A percentile compares a stretch with the other conserved stretches of the same genome.
These are phyloP conservation scores for Solanum peruvianum DNA, from an alignment of 257 asterid species.

Conservation along the genomic window DNA sequence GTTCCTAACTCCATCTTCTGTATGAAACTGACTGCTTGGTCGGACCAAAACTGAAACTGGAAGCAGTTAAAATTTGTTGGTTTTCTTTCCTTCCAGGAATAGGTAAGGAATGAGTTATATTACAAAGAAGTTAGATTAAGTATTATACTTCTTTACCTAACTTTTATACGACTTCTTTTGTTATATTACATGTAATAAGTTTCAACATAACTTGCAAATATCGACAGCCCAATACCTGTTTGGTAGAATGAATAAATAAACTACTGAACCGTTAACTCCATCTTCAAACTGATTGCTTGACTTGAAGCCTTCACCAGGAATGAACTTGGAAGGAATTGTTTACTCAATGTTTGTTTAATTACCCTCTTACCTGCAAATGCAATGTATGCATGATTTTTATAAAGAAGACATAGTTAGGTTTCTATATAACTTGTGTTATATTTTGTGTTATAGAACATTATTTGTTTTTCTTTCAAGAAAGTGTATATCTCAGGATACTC, in stretches of 20 bases:
- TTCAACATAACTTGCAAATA: neutral
- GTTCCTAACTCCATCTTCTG: neutral
- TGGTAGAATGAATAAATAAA: neutral
- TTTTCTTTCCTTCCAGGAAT: neutral
- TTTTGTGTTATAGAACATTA: neutral
- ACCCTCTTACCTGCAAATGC: neutral
- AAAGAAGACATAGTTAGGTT: neutral
- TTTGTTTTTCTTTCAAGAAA: neutral
- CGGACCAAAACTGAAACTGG: neutral
- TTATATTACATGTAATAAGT: neutral
- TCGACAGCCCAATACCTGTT: neutral
- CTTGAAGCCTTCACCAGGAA: neutral
- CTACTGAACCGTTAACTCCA: neutral
- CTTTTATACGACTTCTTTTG: neutral
- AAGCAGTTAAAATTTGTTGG: neutral
- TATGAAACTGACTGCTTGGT: neutral
- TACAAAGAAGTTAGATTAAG: neutral
- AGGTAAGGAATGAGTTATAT: neutral
- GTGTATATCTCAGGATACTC: neutral
- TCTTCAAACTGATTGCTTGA: neutral
- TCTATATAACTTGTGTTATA: neutral
- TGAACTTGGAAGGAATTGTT: neutral
- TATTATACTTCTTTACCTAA: no score
- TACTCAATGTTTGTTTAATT: neutral
- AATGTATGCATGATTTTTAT: neutral